These are phyloP conservation scores for Fusarium multiceps DNA, from an alignment of 2,329 filamentous ascomycete genomes.

Conservation along the genomic window DNA sequence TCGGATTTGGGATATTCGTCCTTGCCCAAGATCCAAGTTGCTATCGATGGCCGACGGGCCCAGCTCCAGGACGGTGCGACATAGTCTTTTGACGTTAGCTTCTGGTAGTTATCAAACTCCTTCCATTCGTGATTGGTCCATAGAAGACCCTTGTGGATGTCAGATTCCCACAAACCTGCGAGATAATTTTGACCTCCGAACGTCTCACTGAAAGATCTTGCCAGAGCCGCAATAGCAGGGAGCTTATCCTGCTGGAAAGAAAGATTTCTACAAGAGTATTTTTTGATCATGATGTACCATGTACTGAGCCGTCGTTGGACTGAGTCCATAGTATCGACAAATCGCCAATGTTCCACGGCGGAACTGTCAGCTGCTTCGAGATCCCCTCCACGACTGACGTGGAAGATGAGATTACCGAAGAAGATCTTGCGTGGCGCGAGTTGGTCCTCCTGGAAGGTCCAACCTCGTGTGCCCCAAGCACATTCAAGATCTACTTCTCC, in stretches of 20 bases:
- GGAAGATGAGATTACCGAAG: neutral
- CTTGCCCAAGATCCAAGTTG: accelerated
- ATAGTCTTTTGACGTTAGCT: accelerated
- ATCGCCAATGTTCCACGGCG: accelerated
- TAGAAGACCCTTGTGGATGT: neutral
- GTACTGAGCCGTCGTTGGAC: accelerated
- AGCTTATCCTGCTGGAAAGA: neutral
- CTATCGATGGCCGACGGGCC: accelerated
- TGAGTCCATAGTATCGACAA: accelerated
- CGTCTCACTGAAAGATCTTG: accelerated
- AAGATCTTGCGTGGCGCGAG: neutral
- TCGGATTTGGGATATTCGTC: accelerated
- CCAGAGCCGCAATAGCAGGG: neutral
- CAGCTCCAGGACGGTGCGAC: neutral
- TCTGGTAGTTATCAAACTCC: neutral
- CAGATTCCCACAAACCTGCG: neutral
- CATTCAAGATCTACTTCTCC: no score
- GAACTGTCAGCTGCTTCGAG: neutral
- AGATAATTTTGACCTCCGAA: accelerated
- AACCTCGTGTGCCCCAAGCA: neutral
- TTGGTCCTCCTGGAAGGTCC: neutral
- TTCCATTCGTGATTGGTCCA: accelerated
- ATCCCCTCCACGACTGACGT: accelerated
- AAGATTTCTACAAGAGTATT: neutral
- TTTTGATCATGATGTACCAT: accelerated